These are phyloP conservation scores for Talaromyces stipitatus DNA, from an alignment of 495 filamentous ascomycete genomes.

Conservation along the genomic window DNA sequence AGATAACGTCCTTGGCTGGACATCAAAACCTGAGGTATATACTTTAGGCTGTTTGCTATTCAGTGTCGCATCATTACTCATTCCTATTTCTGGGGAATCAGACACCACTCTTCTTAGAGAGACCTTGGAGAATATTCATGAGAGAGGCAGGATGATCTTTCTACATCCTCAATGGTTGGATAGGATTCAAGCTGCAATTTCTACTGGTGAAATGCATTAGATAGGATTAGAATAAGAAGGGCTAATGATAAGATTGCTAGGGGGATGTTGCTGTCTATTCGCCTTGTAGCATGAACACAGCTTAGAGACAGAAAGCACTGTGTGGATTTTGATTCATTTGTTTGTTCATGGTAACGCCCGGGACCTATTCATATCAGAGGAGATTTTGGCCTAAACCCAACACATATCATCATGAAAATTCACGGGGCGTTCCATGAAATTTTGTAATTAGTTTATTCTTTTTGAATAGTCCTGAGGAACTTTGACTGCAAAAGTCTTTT, in stretches of 20 bases:
- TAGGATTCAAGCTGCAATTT: slow-evolving; percentile 18
- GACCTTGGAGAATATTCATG: slow-evolving; percentile 16
- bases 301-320: background rate
- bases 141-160: slow-evolving; percentile 15
- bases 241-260: background rate
- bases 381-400: no score
- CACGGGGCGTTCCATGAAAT: no score
- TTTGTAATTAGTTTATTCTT: no score
- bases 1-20: slow-evolving; percentile 69
- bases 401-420: no score
- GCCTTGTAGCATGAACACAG: background rate
- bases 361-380: no score
- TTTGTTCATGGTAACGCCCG: background rate
- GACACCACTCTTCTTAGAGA: slow-evolving; percentile 9
- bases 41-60: slow-evolving; percentile 54
- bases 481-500: no score
- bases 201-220: slow-evolving; percentile 1
- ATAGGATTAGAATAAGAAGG: background rate
- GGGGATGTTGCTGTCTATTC: background rate
- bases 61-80: slow-evolving; percentile 23
- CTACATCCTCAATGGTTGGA: slow-evolving; percentile 29
- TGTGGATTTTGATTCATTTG: background rate
- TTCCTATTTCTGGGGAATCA: slow-evolving; percentile 14
- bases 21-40: slow-evolving; percentile 63
- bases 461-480: no score